A percentile compares a stretch with the other conserved stretches of the same genome.
Evolutionary conservation across 2,329 filamentous ascomycete species (phyloP).

Genomic region (Fusarium begoniae): DNA sequence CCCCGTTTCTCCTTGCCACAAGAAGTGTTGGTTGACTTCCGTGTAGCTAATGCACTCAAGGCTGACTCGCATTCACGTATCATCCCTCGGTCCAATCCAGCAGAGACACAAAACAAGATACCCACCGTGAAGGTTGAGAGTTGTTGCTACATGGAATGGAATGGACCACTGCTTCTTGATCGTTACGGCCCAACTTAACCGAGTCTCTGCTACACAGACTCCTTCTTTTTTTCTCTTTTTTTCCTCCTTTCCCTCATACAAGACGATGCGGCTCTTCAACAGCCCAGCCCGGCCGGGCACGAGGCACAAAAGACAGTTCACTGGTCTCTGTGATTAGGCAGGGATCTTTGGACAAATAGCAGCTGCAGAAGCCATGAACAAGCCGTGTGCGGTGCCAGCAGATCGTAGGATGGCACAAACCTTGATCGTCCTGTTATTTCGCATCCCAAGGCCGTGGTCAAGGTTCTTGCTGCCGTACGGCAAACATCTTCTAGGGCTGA

Average conservation of each 20-base stretch:
- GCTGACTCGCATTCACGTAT: constrained; percentile 31
- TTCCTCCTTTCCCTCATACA: not conserved
- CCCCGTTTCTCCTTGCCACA: not conserved
- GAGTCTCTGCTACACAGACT: constrained; percentile 7
- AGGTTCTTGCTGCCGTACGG: constrained; percentile 1
- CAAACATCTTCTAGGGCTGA: constrained; percentile 15
- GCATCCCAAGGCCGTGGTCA: constrained; percentile 23
- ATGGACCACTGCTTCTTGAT: not conserved
- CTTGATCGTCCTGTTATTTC: constrained; percentile 13
- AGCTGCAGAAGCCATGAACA: constrained; percentile 16
- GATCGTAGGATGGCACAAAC: constrained; percentile 19
- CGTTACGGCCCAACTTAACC: constrained; percentile 4
- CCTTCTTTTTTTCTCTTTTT: not conserved
- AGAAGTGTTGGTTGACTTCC: not conserved
- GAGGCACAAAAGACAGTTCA: not conserved
- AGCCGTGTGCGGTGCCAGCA: constrained; percentile 41
- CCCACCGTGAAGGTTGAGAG: constrained; percentile 18
- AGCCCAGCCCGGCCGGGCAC: not conserved
- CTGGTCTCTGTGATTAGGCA: constrained; percentile 20
- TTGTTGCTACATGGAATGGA: not conserved
- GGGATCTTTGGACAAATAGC: constrained; percentile 32
- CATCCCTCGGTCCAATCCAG: constrained; percentile 16
- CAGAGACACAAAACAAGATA: constrained; percentile 25
- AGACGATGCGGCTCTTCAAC: constrained; percentile 24
- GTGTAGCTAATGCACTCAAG: constrained; percentile 8